Conservation (phyloP, 2,329 filamentous ascomycete genomes). For the Remersonia thermophila region DNA sequence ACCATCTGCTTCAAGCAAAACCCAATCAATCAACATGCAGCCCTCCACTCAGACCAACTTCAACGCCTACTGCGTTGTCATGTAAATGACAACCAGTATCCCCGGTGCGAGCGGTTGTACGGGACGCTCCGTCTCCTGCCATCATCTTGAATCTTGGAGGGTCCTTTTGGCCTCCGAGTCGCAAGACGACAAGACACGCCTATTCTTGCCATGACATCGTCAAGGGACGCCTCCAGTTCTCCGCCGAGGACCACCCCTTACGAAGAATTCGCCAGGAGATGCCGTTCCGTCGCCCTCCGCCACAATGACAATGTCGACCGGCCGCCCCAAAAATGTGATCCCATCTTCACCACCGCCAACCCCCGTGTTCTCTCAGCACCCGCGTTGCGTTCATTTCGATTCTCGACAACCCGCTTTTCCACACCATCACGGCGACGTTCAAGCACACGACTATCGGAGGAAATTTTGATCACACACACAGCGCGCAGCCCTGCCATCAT, state of each 20-base stretch:
- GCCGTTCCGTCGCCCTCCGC: background rate
- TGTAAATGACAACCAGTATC: slow-evolving; percentile 20
- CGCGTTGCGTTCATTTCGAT: background rate
- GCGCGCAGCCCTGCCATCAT: background rate
- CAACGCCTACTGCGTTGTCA: slow-evolving; percentile 23
- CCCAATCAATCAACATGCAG: slow-evolving; percentile 23
- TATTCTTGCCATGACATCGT: slow-evolving; percentile 1
- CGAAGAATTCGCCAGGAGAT: background rate
- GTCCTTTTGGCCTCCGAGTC: slow-evolving; percentile 1
- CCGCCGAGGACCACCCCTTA: too few relatives aligned
- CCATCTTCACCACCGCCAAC: too few relatives aligned
- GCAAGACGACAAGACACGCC: too few relatives aligned
- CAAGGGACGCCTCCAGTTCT: background rate
- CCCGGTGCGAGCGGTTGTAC: slow-evolving; percentile 2
- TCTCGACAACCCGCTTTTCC: background rate
- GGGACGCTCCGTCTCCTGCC: slow-evolving; percentile 1
- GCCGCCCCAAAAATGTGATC: background rate
- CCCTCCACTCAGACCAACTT: slow-evolving; percentile 19
- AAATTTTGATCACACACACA: too few relatives aligned
- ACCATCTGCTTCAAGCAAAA: slow-evolving; percentile 11
- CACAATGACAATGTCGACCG: slow-evolving; percentile 1
- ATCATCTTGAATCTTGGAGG: background rate
- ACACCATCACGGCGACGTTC: background rate
- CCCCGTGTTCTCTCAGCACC: too few relatives aligned
- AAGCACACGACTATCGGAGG: too few relatives aligned